phyloP scores from a whole-genome alignment of 805 yeast genomes.

The Candida tammaniensis region DNA sequence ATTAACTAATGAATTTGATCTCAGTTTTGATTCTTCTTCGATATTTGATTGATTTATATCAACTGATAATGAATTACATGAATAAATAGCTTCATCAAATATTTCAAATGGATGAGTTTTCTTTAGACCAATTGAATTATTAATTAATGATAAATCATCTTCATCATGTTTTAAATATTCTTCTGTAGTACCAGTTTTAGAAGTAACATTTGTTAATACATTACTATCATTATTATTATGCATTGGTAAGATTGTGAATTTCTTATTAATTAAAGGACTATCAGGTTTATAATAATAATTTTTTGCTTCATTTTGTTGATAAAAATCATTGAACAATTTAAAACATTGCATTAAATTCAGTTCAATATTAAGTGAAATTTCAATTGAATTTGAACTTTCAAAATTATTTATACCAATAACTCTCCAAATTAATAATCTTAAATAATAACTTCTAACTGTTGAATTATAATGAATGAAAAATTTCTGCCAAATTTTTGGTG shows the following conservation, averaged over 20 bases:
- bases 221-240: constrained; percentile 12
- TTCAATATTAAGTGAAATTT: constrained; percentile 28
- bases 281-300: constrained; percentile 29
- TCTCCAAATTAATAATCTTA: constrained; percentile 68
- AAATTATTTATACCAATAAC: constrained; percentile 43
- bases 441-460: constrained; percentile 65
- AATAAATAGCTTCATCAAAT: constrained; percentile 63
- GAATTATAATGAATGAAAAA: constrained; percentile 81
- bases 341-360: constrained; percentile 27
- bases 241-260: constrained; percentile 42
- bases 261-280: constrained; percentile 46
- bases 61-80: constrained; percentile 23
- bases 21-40: constrained; percentile 3
- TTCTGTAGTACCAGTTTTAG: not conserved
- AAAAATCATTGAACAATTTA: constrained; percentile 23
- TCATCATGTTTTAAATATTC: constrained; percentile 1
- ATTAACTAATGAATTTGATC: constrained; percentile 25
- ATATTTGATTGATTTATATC: constrained; percentile 9
- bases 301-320: constrained; percentile 13
- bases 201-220: constrained; percentile 1
- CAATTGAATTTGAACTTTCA: constrained; percentile 31
- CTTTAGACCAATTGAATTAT: constrained; percentile 34
- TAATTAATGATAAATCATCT: constrained; percentile 8
- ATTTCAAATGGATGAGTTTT: constrained; percentile 62
- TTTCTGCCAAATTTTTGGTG: constrained; percentile 48